Conservation (phyloP, 805 yeast species). For the Blastobotrys americana region DNA sequence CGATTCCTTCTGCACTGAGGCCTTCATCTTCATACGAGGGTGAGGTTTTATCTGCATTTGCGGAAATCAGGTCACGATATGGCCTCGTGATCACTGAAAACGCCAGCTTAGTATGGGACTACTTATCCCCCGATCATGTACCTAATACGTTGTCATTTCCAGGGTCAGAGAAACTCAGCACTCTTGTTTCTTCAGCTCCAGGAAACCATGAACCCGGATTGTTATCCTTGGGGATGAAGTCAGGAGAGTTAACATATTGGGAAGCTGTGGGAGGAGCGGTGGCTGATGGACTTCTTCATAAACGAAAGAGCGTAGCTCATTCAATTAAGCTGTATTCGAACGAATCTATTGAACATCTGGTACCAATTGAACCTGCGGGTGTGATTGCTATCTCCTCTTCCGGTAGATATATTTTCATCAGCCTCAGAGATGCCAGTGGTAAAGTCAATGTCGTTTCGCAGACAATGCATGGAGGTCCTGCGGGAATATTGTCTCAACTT, state of each 20-base stretch:
- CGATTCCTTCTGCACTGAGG: conserved; percentile 42
- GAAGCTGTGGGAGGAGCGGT: conserved; percentile 70
- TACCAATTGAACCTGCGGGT: conserved; percentile 68
- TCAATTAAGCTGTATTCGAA: conserved; percentile 39
- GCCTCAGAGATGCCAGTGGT: conserved; percentile 62
- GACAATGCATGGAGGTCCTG: conserved; percentile 23
- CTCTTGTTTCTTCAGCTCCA: conserved; percentile 50
- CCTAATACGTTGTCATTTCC: conserved; percentile 55
- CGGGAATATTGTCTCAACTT: conserved; percentile 26
- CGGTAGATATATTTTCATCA: conserved; percentile 56
- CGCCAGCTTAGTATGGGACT: conserved; percentile 61
- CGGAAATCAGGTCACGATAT: conserved; percentile 42
- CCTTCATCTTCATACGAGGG: conserved; percentile 20
- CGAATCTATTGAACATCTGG: conserved; percentile 52
- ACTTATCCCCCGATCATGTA: conserved; percentile 50
- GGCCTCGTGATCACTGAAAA: conserved; percentile 45
- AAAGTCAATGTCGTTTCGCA: conserved; percentile 37
- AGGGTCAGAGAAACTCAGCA: conserved; percentile 35
- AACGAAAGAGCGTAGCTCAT: conserved; percentile 31
- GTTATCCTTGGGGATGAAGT: conserved; percentile 50
- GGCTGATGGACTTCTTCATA: conserved; percentile 49
- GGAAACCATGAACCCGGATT: conserved; percentile 59
- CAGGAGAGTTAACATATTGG: conserved; percentile 60
- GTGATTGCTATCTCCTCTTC: conserved; percentile 60
- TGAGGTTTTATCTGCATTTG: conserved; percentile 34